phyloP scores from a whole-genome alignment of 106 monocot species.

The Iris macrosiphon region DNA sequence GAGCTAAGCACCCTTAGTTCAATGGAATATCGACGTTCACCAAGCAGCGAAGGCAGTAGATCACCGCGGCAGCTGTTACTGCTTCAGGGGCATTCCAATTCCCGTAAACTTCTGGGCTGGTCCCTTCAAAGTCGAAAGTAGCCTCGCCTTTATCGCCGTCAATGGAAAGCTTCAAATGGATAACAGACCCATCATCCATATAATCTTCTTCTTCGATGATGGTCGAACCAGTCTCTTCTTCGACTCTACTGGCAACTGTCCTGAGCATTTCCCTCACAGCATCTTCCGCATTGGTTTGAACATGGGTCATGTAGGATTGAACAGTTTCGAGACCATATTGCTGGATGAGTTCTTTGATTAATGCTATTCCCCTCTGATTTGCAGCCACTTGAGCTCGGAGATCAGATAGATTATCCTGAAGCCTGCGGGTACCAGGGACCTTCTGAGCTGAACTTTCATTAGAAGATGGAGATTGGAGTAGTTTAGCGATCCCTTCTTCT shows the following conservation, averaged over 20 bases:
- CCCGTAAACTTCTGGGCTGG: constrained; percentile 67
- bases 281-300: constrained; percentile 67
- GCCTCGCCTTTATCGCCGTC: constrained; percentile 54
- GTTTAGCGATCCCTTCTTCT: constrained; percentile 46
- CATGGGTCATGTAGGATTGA: constrained; percentile 65
- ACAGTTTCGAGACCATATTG: constrained; percentile 61
- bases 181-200: constrained; percentile 75
- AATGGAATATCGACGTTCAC: constrained; percentile 72
- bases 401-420: constrained; percentile 78
- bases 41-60: constrained; percentile 67
- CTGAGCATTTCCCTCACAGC: constrained; percentile 80
- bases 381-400: constrained; percentile 72
- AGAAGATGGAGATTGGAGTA: constrained; percentile 31
- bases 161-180: constrained; percentile 52
- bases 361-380: constrained; percentile 67
- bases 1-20: constrained; percentile 78
- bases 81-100: constrained; percentile 88
- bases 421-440: constrained; percentile 53
- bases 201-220: constrained; percentile 60
- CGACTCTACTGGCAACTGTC: constrained; percentile 32
- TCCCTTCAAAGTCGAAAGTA: constrained; percentile 55
- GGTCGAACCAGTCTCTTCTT: constrained; percentile 16
- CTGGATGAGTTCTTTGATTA: constrained; percentile 65
- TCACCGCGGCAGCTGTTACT: constrained; percentile 70
- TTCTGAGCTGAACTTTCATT: constrained; percentile 21